Evolutionary conservation across 139 green algal species (phyloP).

Genomic region (Choricystis sp.): DNA sequence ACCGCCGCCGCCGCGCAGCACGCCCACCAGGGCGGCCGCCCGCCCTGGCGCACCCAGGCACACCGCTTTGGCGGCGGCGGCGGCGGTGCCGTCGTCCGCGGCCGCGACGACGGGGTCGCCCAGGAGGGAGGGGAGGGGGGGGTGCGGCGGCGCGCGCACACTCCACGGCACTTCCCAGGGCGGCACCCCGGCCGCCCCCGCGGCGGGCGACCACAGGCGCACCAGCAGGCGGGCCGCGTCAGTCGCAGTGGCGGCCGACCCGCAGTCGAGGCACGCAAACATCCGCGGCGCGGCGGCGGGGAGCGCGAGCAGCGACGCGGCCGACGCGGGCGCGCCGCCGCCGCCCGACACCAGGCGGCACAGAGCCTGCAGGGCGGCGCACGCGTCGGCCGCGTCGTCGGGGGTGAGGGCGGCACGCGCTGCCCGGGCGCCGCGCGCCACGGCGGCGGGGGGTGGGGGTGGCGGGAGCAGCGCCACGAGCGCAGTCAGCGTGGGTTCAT

Average conservation of each 20-base stretch:
- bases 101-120: not conserved
- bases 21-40: conserved; percentile 3
- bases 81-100: conserved; percentile 7
- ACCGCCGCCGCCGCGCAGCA: conserved; percentile 3
- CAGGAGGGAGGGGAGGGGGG: not conserved
- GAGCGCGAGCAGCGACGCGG: conserved; percentile 17
- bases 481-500: conserved; percentile 6
- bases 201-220: conserved; percentile 44
- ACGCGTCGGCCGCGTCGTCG: conserved; percentile 21
- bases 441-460: conserved; percentile 4
- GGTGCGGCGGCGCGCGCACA: too few relatives aligned
- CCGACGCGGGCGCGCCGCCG: conserved; percentile 16
- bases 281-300: conserved; percentile 17
- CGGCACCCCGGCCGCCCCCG: conserved; percentile 20
- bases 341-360: conserved; percentile 43
- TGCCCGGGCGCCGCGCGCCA: too few relatives aligned
- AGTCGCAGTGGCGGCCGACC: conserved; percentile 37
- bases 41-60: conserved; percentile 22
- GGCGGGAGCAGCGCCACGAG: conserved; percentile 27
- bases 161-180: conserved; percentile 10
- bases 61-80: conserved; percentile 32
- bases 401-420: not conserved
- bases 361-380: conserved; percentile 53
- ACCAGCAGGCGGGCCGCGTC: conserved; percentile 57
- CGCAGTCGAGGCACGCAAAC: conserved; percentile 37